Evolutionary conservation across 2,329 filamentous ascomycete species (phyloP).

Genomic region (Anthostomella pinea): DNA sequence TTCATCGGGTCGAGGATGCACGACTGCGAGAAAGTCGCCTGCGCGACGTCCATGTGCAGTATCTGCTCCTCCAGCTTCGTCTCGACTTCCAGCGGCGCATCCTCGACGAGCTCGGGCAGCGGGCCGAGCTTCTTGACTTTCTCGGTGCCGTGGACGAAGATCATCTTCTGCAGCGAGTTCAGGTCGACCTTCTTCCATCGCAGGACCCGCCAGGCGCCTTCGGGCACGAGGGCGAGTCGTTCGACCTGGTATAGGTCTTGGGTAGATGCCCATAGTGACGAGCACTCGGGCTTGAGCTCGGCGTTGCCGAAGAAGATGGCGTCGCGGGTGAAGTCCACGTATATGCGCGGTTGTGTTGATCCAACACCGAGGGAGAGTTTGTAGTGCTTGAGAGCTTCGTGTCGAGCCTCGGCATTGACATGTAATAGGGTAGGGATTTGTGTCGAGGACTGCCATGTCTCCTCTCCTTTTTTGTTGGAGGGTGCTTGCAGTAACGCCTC

Average conservation of each 20-base stretch:
- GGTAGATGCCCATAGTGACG: conserved; percentile 26
- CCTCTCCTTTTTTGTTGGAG: conserved; percentile 17
- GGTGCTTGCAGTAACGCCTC: conserved; percentile 17
- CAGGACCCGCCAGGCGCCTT: conserved; percentile 31
- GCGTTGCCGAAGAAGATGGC: conserved; percentile 31
- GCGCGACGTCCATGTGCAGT: conserved; percentile 21
- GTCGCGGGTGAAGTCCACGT: conserved; percentile 31
- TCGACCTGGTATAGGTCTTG: conserved; percentile 23
- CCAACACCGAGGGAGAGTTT: conserved; percentile 27
- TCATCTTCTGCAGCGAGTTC: conserved; percentile 28
- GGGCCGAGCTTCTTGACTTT: conserved; percentile 22
- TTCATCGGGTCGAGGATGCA: conserved; percentile 20
- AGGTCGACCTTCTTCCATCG: conserved; percentile 28
- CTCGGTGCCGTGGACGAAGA: conserved; percentile 31
- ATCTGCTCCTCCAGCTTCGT: conserved; percentile 20
- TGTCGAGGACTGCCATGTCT: conserved; percentile 30
- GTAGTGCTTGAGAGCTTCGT: conserved; percentile 33
- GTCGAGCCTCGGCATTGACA: conserved; percentile 31
- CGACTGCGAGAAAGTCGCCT: conserved; percentile 9
- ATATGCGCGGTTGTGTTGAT: conserved; percentile 24
- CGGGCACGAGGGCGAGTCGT: conserved; percentile 31
- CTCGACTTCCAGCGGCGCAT: conserved; percentile 20
- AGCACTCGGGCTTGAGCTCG: conserved; percentile 28
- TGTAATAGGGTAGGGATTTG: conserved; percentile 32
- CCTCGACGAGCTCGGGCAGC: conserved; percentile 26